These are phyloP conservation scores for Penicillium fuscoglaucum DNA, from an alignment of 2,329 filamentous ascomycete genomes.

Conservation along the genomic window DNA sequence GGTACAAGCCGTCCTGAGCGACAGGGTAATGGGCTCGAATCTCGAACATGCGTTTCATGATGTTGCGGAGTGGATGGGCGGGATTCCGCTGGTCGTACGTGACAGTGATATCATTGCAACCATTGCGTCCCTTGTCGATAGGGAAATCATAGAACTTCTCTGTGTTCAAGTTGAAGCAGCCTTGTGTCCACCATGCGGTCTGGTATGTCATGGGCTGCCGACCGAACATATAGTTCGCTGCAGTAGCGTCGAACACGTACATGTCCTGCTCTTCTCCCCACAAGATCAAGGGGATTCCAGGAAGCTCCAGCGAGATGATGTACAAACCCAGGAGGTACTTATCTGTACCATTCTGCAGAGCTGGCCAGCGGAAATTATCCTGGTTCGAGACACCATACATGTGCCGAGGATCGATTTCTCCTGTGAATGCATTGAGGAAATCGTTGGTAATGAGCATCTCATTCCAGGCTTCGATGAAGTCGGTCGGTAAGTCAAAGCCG, in stretches of 20 bases:
- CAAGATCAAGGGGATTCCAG: conserved; percentile 59
- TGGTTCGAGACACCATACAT: conserved; percentile 66
- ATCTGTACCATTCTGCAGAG: conserved; percentile 57
- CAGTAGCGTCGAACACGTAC: conserved; percentile 64
- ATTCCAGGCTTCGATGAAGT: conserved; percentile 58
- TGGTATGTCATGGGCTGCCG: conserved; percentile 62
- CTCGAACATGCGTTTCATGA: conserved; percentile 62
- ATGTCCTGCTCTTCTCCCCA: conserved; percentile 68
- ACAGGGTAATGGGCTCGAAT: conserved; percentile 59
- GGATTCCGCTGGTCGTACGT: conserved; percentile 64
- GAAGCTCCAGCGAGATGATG: conserved; percentile 59
- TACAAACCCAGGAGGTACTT: conserved; percentile 59
- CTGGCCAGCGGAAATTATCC: conserved; percentile 66
- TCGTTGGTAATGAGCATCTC: conserved; percentile 59
- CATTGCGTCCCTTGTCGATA: conserved; percentile 52
- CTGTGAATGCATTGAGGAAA: conserved; percentile 60
- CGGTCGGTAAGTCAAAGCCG: conserved; percentile 54
- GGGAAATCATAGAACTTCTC: conserved; percentile 61
- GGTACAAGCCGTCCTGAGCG: conserved; percentile 58
- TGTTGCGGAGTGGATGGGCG: conserved; percentile 60
- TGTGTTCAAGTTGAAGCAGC: conserved; percentile 60
- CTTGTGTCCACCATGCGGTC: conserved; percentile 63
- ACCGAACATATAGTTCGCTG: conserved; percentile 65
- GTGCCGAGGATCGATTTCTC: conserved; percentile 62
- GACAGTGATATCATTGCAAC: conserved; percentile 58